Conservation (phyloP, 495 filamentous ascomycete genomes). For the Thermothielavioides terrestris region DNA sequence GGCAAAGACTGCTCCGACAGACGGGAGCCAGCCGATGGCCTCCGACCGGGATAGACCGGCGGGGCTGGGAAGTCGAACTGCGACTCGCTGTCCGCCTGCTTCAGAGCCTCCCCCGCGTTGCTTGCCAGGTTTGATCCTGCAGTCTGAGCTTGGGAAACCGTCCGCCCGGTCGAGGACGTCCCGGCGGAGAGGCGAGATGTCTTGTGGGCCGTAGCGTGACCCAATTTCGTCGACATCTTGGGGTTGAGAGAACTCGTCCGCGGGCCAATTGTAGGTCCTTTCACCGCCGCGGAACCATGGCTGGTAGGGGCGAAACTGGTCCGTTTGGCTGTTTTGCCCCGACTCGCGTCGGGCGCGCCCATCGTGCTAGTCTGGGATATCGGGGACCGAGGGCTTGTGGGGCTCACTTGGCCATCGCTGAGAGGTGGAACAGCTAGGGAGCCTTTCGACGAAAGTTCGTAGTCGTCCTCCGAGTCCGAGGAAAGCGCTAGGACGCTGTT, state of each 20-base stretch:
- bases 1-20: constrained; percentile 37
- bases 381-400: constrained; percentile 22
- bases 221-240: constrained; percentile 4
- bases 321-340: constrained; percentile 17
- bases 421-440: constrained; percentile 17
- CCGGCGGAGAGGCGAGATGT: constrained; percentile 12
- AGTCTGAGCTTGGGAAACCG: constrained; percentile 2
- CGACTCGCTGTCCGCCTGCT: constrained; percentile 4
- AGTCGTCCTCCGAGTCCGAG: constrained; percentile 40
- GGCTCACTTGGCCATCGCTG: constrained; percentile 24
- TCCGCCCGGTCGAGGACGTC: constrained; percentile 14
- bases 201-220: constrained; percentile 1
- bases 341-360: constrained; percentile 8
- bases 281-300: constrained; percentile 1
- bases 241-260: constrained; percentile 16
- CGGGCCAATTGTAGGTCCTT: constrained; percentile 7
- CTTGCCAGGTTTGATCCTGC: neutral
- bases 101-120: constrained; percentile 9
- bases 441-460: constrained; percentile 19
- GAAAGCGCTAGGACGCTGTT: constrained; percentile 42
- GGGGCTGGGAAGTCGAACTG: constrained; percentile 24
- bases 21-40: constrained; percentile 9
- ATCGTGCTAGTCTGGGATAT: constrained; percentile 12
- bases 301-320: constrained; percentile 18
- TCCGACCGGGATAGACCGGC: constrained; percentile 5